These are phyloP conservation scores for Allomyces javanicus DNA, from an alignment of 192 early-diverging fungal genomes.

Conservation along the genomic window DNA sequence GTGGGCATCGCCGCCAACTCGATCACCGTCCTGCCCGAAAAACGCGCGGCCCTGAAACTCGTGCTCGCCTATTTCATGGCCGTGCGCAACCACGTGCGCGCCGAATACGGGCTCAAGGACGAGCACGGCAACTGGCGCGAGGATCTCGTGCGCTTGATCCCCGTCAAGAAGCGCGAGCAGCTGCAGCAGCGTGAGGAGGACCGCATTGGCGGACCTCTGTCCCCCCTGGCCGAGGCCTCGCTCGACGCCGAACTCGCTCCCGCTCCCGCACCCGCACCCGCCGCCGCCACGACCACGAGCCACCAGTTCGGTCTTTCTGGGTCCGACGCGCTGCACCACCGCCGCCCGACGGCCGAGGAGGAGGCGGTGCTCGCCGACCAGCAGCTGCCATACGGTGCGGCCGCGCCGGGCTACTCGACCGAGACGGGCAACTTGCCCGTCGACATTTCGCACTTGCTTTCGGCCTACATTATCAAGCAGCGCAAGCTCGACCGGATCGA, in stretches of 20 bases:
- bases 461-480: not conserved
- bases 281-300: too few species aligned
- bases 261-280: too few species aligned
- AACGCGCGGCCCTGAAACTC: conserved; percentile 23
- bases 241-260: not conserved
- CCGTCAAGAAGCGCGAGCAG: not conserved
- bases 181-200: not conserved
- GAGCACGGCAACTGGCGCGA: conserved; percentile 19
- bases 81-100: conserved; percentile 26
- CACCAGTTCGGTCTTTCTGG: not conserved
- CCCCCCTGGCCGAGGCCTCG: not conserved
- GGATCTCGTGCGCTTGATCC: conserved; percentile 23
- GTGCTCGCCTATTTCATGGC: conserved; percentile 23
- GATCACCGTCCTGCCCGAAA: conserved; percentile 4
- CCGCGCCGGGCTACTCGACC: not conserved
- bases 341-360: not conserved
- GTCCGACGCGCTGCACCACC: not conserved
- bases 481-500: not conserved
- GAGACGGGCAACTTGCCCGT: not conserved
- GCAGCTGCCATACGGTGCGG: too few species aligned
- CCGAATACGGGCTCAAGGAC: conserved; percentile 1
- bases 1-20: conserved; percentile 4
- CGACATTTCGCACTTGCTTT: not conserved
- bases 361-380: too few species aligned
- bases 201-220: not conserved